Evolutionary conservation across 169 alveolate species (phyloP), one percentile per base, ranked within the genome.

Genomic region (Perkinsus olseni): DNA sequence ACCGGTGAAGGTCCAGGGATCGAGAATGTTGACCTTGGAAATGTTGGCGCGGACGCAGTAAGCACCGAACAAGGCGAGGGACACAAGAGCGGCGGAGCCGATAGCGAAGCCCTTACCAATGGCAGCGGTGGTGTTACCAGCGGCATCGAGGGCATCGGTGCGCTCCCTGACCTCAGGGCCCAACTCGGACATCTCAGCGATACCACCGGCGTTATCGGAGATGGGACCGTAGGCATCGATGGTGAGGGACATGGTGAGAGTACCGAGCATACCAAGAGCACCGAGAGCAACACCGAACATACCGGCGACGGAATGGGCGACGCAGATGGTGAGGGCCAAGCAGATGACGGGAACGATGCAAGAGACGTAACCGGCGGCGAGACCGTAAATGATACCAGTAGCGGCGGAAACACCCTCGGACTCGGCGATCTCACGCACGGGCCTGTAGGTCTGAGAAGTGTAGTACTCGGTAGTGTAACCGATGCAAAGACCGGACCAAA

Each of bases 201-300:
- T 96, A 50, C 98, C 98, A 74, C 97, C 98, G 82, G 98, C 98
- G 94, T 97, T 97, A 93, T 96, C 98, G 38, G 97, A 93, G 91
- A 97, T 96, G 34, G 98, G 98, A 38, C 97, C 97, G 91, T 96
- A 97, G 36, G 97, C 98, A 94, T 96, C 98, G 39, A 96, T 96
- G 38, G 98, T 96, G 24, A 97, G 95, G 48, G 97, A 96, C 50
- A 96, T 95, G 74, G 96, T 91, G 74, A 96, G 94, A 92, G 96
- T 96, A 48, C 97, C 95, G 92, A 97, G 95, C 98, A 97, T 96
- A 74, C 98, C 98, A 34, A 97, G 94, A 38, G 98, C 98, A 45
- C 97, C 98, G 50, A 96, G 82, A 34, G 97, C 96, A 38, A 96
- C 96, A 36, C 98, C 98, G 93, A 96, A 96, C 93, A 95, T 93